Evolutionary conservation across 768 basidiomycete genomes (phyloP).

Genomic region (Amanita inopinata): DNA sequence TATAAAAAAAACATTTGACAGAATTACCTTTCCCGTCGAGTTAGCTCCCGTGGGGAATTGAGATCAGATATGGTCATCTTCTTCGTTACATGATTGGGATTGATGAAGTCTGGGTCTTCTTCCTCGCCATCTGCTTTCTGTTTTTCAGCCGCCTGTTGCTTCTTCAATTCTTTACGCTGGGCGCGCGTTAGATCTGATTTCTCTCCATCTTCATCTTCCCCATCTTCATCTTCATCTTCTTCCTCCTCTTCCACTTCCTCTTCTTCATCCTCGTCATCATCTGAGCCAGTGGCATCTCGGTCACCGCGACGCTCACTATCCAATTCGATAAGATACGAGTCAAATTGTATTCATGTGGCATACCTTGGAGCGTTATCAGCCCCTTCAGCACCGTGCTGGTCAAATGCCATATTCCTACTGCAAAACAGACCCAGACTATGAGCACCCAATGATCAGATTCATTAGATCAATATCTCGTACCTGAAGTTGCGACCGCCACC

Average conservation of each 20-base stretch:
- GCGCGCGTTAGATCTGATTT: conserved; percentile 57
- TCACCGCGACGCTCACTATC: conserved; percentile 15
- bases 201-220: conserved; percentile 31
- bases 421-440: too few relatives aligned
- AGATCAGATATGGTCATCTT: conserved; percentile 71
- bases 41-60: conserved; percentile 48
- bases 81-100: conserved; percentile 70
- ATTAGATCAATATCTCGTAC: conserved; percentile 24
- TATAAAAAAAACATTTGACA: neutral
- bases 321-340: conserved; percentile 10
- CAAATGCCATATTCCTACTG: conserved; percentile 53
- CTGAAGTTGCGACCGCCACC: conserved; percentile 86
- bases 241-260: conserved; percentile 32
- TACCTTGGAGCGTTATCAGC: conserved; percentile 17
- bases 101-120: conserved; percentile 64
- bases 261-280: conserved; percentile 31
- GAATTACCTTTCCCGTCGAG: conserved; percentile 55
- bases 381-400: conserved; percentile 46
- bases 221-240: conserved; percentile 36
- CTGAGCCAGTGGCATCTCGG: conserved; percentile 29
- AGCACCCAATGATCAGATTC: too few relatives aligned
- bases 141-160: conserved; percentile 55
- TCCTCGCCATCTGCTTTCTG: conserved; percentile 33
- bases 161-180: conserved; percentile 76
- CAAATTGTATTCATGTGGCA: conserved; percentile 3